Base-by-base conservation (phyloP, 257 asterid species). In the Nicotiana noctiflora region DNA sequence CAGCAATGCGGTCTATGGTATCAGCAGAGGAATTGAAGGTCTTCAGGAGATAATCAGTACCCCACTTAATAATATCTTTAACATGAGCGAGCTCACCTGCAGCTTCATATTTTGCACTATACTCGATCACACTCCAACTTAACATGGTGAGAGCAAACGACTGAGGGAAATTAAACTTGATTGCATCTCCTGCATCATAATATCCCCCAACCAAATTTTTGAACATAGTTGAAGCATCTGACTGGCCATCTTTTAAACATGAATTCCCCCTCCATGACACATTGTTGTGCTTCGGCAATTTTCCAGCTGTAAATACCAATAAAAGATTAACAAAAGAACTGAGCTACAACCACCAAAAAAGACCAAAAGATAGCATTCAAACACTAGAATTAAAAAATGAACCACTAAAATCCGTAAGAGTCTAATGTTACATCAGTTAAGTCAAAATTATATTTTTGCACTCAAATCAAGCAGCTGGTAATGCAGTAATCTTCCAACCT, bases 211-310 rank as follows among this genome's bases (percentile, higher is more conserved):
- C 80, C 31, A 95, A 88, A 86, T 95, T 92, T 79, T 92, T 93
- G 75, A 92, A 90, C 75, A 87, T 19, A 23, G 86, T 67, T 0
- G 90, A 82, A 66, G 81, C 79, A 82, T 89, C 91, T 21, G 95
- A 53, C 81, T 90, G 74, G 63, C 99, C 99, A 21, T 95, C 99
- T 12, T 87, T 85, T 62, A 91, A 15, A 79, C 98, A 86, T 9
- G 99, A 95, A 87, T 93, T 92, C 17, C 98, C 97, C 81, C 99
- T 89, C 99, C 99, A 95, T 1, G 99, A 93, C 46, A 95, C 98
- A 52, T 95, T 95, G 60, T 95, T 95, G 86, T 93, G 97, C 85
- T 90, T 95, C 0, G 99, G 99, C 25, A 95, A 82, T 78, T 82
- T 95, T 80, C 99, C 99, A 81, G 99, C 99, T 95, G 97, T 15